Base-by-base conservation (phyloP, 257 asterid genomes). In the Ophiorrhiza pumila region DNA sequence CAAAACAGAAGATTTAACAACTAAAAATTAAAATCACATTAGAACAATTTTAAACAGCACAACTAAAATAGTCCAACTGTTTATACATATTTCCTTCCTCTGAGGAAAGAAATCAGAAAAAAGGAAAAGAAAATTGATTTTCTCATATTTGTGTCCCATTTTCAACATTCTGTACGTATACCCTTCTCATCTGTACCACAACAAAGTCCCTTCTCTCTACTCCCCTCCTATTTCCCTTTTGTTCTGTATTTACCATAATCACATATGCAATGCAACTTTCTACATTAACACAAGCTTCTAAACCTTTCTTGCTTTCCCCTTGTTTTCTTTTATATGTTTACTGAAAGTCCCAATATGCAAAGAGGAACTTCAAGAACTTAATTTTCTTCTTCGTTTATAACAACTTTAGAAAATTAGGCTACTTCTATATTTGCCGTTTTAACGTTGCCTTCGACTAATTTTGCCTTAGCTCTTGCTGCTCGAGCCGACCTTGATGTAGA, bases 341-440 rank as follows among this genome's bases (percentile, higher is more conserved):
- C 25, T 15, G 22, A 37, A 61, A 32, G 2, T 25, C 63, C 34
- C 69, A 39, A 59, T 22, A 35, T 66, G 56, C 69, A 70, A 63
- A 75, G 70, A 45, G 64, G 74, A 50, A 47, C 52, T 53, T 67
- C 57, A 46, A 55, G 68, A 42, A 25, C 72, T 32, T 37, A n/a
- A 23, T 12, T 56, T 65, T 63, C 62, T 50, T 67, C 53, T 32
- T 59, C 22, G 25, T 45, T 39, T 27, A n/a, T 39, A 17, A 45
- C 76, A 56, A 53, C 20, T 56, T 74, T 63, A 64, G 23, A 55
- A 45, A 22, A 18, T 82, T 76, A 89, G 31, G 92, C 93, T 77
- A 92, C 95, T 83, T 87, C 89, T 72, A 90, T 85, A 77, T 90
- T 84, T 62, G 82, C 37, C 39, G 83, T 76, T 34, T 80, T 81